Percentiles rank a stretch among this genome's conserved stretches.
These are phyloP conservation scores for Pleochaeta shiraiana DNA, from an alignment of 2,329 filamentous ascomycete species.

Conservation along the genomic window DNA sequence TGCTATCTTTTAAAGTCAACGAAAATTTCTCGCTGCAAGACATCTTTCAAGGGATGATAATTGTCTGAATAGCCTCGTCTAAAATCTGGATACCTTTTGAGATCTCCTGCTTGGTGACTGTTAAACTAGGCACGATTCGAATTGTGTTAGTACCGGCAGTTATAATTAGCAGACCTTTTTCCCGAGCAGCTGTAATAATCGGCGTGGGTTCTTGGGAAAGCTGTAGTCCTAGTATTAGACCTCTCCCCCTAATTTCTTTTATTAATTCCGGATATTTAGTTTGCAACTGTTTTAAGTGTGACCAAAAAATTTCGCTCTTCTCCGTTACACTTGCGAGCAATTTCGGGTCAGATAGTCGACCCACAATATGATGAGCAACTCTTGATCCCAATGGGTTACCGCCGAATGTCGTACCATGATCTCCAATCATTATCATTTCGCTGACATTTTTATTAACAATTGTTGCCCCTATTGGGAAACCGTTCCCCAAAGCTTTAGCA, in stretches of 20 bases:
- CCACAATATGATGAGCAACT: conserved; percentile 69
- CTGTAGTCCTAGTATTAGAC: conserved; percentile 74
- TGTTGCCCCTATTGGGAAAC: conserved; percentile 81
- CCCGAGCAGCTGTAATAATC: conserved; percentile 67
- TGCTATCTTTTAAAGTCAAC: too few species aligned
- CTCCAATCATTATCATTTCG: conserved; percentile 39
- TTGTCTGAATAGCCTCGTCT: conserved; percentile 34
- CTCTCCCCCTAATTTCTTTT: conserved; percentile 58
- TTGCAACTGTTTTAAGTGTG: conserved; percentile 33
- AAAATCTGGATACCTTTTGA: conserved; percentile 54
- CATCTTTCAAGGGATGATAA: too few species aligned
- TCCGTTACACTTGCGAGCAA: conserved; percentile 46
- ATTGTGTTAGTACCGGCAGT: conserved; percentile 85
- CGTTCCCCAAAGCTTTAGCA: conserved; percentile 91
- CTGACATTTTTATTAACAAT: conserved; percentile 38
- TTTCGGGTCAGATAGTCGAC: conserved; percentile 45
- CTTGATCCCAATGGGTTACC: conserved; percentile 47
- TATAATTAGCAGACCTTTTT: conserved; percentile 74
- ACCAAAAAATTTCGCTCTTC: conserved; percentile 40
- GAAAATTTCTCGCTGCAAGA: too few species aligned
- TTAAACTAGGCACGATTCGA: conserved; percentile 73
- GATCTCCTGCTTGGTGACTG: conserved; percentile 64
- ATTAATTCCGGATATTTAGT: conserved; percentile 47
- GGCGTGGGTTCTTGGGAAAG: conserved; percentile 47
- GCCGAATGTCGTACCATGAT: conserved; percentile 56